A percentile compares a stretch with the other conserved stretches of the same genome.
Conservation (phyloP, 73 alveolate species). For the Diophrys sp. region DNA sequence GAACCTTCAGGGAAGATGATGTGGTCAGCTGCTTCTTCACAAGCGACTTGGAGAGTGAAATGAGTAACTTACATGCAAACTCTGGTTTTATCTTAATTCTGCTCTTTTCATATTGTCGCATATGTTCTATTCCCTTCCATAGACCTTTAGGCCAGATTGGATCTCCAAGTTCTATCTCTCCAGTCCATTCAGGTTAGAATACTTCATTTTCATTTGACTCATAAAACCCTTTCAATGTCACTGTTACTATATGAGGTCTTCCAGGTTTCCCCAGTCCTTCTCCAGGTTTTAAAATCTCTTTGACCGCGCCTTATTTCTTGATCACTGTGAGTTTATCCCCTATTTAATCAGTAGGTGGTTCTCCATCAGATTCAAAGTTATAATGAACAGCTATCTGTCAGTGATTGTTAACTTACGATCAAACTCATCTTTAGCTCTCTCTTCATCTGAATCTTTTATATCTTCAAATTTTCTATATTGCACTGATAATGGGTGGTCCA, state of each 20-base stretch:
- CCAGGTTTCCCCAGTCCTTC: constrained; percentile 69
- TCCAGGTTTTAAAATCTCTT: constrained; percentile 58
- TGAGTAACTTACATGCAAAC: constrained; percentile 13
- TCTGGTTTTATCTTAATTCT: constrained; percentile 51
- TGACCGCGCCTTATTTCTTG: constrained; percentile 27
- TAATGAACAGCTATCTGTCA: constrained; percentile 27
- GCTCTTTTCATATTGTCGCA: constrained; percentile 46
- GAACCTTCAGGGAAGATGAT: constrained; percentile 22
- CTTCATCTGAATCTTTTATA: not conserved
- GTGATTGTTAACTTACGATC: not conserved
- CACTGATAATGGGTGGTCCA: not conserved
- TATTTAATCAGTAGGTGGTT: constrained; percentile 50
- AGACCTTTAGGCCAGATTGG: constrained; percentile 30
- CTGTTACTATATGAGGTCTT: constrained; percentile 30
- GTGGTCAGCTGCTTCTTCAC: constrained; percentile 7
- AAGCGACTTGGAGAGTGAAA: not conserved
- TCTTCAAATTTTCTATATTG: not conserved
- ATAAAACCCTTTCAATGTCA: constrained; percentile 24
- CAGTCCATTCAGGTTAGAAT: constrained; percentile 10
- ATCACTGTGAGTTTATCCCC: constrained; percentile 46
- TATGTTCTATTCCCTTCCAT: constrained; percentile 66
- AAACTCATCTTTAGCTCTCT: not conserved
- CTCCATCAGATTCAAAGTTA: constrained; percentile 52
- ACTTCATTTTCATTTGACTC: constrained; percentile 15
- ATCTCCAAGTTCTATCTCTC: constrained; percentile 35